Evolutionary conservation across 2,329 filamentous ascomycete genomes (phyloP).

Genomic region (Neonectria coccinea): DNA sequence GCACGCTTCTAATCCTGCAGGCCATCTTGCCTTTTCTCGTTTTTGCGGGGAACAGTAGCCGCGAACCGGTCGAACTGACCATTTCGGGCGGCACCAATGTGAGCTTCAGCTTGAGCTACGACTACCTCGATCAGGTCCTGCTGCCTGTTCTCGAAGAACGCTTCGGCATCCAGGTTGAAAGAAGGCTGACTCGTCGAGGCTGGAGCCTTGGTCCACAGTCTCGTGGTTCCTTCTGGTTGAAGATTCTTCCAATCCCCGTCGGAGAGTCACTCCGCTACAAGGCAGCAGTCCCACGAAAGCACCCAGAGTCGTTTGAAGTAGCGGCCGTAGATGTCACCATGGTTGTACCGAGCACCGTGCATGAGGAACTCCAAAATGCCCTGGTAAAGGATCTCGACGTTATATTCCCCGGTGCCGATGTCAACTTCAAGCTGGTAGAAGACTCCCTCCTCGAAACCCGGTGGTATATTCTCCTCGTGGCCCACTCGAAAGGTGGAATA

Average conservation of each 20-base stretch:
- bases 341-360: constrained; percentile 60
- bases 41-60: constrained; percentile 60
- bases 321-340: constrained; percentile 63
- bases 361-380: constrained; percentile 54
- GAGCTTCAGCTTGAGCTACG: constrained; percentile 67
- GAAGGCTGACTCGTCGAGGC: constrained; percentile 59
- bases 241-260: constrained; percentile 48
- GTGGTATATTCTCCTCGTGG: constrained; percentile 69
- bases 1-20: constrained; percentile 69
- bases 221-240: constrained; percentile 60
- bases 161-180: constrained; percentile 62
- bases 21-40: constrained; percentile 70
- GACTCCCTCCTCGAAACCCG: constrained; percentile 64
- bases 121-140: constrained; percentile 72
- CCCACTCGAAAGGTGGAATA: constrained; percentile 58
- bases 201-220: constrained; percentile 62
- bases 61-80: constrained; percentile 60
- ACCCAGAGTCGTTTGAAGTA: constrained; percentile 52
- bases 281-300: constrained; percentile 36
- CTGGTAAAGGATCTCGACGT: constrained; percentile 55
- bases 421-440: constrained; percentile 60
- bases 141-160: constrained; percentile 64
- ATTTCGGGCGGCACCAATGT: constrained; percentile 72
- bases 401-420: constrained; percentile 58
- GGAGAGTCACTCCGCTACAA: constrained; percentile 54